Conservation (phyloP, 1,139 yeast species). For the Casaregolazyma lundiana region DNA sequence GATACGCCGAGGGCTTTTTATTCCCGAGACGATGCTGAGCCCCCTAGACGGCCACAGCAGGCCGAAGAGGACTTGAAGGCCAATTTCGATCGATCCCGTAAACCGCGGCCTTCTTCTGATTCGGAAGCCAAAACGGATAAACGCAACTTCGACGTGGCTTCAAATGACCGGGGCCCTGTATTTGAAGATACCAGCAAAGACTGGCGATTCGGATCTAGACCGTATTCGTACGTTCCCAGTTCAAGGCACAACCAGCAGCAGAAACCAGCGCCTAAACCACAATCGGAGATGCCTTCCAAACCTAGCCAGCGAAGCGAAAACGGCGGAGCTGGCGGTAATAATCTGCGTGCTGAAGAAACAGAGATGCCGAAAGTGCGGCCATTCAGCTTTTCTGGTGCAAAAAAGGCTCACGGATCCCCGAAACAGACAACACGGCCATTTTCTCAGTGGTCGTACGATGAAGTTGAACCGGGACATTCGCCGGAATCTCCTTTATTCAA, state of each 20-base stretch:
- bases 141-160: background rate
- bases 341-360: background rate
- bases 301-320: background rate
- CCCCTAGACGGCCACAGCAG: background rate
- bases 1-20: background rate
- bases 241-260: constrained; percentile 1
- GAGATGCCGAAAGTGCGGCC: constrained; percentile 2
- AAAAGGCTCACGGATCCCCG: background rate
- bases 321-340: background rate
- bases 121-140: background rate
- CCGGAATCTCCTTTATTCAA: background rate
- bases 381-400: constrained; percentile 6
- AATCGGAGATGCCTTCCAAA: background rate
- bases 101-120: background rate
- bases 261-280: background rate
- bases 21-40: background rate
- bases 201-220: constrained; percentile 12
- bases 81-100: background rate
- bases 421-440: background rate
- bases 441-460: background rate
- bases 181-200: constrained; percentile 9
- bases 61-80: background rate
- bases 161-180: constrained; percentile 5
- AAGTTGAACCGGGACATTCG: background rate
- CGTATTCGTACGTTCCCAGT: constrained; percentile 16